Percentiles rank a stretch among this genome's conserved stretches.
These are phyloP conservation scores for Leishmania lainsoni DNA, from an alignment of 208 protist species.

Conservation along the genomic window DNA sequence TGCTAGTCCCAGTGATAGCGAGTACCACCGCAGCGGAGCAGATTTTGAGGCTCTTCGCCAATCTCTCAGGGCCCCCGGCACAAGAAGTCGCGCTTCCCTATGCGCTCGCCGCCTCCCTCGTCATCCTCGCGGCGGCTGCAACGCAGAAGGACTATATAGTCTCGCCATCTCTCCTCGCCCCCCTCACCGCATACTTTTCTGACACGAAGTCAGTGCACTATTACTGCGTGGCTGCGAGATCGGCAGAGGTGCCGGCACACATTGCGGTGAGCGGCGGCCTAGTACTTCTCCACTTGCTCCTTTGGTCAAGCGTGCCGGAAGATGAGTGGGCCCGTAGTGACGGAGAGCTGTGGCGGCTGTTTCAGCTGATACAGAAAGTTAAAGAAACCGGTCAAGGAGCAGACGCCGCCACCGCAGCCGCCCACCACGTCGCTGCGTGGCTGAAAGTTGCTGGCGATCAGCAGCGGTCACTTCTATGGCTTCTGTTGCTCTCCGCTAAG, in stretches of 20 bases:
- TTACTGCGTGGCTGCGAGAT: slow-evolving; percentile 16
- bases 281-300: slow-evolving; percentile 31
- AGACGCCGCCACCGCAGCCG: neutral
- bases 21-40: slow-evolving; percentile 23
- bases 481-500: slow-evolving; percentile 21
- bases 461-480: slow-evolving; percentile 30
- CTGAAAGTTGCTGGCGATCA: slow-evolving; percentile 9
- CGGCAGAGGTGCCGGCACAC: neutral
- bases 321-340: slow-evolving; percentile 17
- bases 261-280: slow-evolving; percentile 21
- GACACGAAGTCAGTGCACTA: slow-evolving; percentile 20
- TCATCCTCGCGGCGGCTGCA: slow-evolving; percentile 19
- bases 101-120: slow-evolving; percentile 31
- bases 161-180: slow-evolving; percentile 1
- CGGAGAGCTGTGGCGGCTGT: slow-evolving; percentile 17
- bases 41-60: slow-evolving; percentile 24
- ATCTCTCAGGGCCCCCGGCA: slow-evolving; percentile 9
- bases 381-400: neutral
- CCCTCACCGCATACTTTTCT: slow-evolving; percentile 19
- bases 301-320: slow-evolving; percentile 17
- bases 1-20: slow-evolving; percentile 14
- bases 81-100: slow-evolving; percentile 31
- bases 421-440: slow-evolving; percentile 1
- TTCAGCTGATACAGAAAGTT: slow-evolving; percentile 7
- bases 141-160: slow-evolving; percentile 4